Evolutionary conservation across 2,329 filamentous ascomycete species (phyloP).

Genomic region (Talaromyces sp.): DNA sequence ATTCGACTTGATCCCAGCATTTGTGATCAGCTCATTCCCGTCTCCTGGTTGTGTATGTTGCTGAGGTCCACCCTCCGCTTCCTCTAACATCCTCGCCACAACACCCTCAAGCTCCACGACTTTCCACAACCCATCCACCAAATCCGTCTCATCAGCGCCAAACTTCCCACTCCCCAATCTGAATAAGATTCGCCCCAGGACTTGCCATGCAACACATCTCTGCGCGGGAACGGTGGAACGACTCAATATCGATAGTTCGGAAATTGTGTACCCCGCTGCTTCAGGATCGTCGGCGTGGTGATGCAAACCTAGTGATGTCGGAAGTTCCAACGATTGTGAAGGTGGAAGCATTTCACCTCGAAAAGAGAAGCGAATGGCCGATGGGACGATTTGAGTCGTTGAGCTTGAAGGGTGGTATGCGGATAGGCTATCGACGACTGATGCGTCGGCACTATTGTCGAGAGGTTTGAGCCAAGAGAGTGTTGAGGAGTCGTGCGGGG

Average conservation of each 20-base stretch:
- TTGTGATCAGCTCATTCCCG: slow-evolving; percentile 39
- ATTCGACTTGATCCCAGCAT: slow-evolving; percentile 14
- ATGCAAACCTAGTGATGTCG: slow-evolving; percentile 76
- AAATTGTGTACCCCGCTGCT: slow-evolving; percentile 89
- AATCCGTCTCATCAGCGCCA: slow-evolving; percentile 57
- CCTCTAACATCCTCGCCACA: slow-evolving; percentile 71
- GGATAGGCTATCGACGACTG: slow-evolving; percentile 54
- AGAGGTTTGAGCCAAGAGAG: slow-evolving; percentile 87
- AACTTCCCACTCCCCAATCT: slow-evolving; percentile 72
- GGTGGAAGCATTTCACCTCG: slow-evolving; percentile 76
- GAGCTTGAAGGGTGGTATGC: slow-evolving; percentile 77
- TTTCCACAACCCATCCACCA: slow-evolving; percentile 79
- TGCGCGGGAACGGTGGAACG: slow-evolving; percentile 81
- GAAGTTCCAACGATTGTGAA: slow-evolving; percentile 67
- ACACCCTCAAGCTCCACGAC: slow-evolving; percentile 73
- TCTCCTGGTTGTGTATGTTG: neutral
- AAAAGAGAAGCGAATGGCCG: slow-evolving; percentile 85
- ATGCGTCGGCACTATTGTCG: slow-evolving; percentile 55
- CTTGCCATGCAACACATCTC: slow-evolving; percentile 87
- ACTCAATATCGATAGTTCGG: slow-evolving; percentile 75
- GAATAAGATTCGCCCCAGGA: slow-evolving; percentile 79
- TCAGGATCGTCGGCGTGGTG: slow-evolving; percentile 92
- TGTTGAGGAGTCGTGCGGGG: slow-evolving; percentile 78
- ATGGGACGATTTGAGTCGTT: slow-evolving; percentile 61
- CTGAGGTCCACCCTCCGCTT: slow-evolving; percentile 58